Evolutionary conservation across 2,329 filamentous ascomycete genomes (phyloP).

Genomic region (Aspergillus ruber): DNA sequence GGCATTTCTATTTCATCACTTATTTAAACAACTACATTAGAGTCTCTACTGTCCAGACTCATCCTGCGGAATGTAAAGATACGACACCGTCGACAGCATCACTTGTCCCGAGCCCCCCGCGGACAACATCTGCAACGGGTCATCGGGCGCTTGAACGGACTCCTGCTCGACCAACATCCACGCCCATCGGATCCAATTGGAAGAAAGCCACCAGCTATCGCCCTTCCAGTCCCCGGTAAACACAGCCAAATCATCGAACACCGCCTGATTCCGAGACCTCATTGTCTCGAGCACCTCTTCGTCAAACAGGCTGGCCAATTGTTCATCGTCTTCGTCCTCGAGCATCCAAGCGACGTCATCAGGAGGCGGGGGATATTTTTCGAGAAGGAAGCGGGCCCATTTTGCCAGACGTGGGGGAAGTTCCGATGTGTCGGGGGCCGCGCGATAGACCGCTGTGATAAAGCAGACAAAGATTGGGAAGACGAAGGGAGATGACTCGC

Average conservation of each 20-base stretch:
- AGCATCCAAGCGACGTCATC: slow-evolving; percentile 25
- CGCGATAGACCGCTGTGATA: slow-evolving; percentile 20
- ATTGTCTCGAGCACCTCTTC: slow-evolving; percentile 16
- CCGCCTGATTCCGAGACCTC: slow-evolving; percentile 4
- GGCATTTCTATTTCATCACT: background rate
- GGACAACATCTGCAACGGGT: slow-evolving; percentile 27
- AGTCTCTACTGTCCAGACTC: background rate
- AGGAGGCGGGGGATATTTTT: slow-evolving; percentile 26
- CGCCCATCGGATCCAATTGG: slow-evolving; percentile 38
- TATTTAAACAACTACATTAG: background rate
- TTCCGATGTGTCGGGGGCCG: slow-evolving; percentile 6
- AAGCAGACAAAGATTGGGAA: slow-evolving; percentile 30
- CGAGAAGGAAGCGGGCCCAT: slow-evolving; percentile 32
- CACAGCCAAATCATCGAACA: slow-evolving; percentile 11
- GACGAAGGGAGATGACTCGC: slow-evolving; percentile 18
- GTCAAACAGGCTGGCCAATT: slow-evolving; percentile 15
- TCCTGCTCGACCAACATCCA: slow-evolving; percentile 38
- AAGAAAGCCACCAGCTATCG: slow-evolving; percentile 31
- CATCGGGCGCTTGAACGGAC: slow-evolving; percentile 27
- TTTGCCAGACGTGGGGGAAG: slow-evolving; percentile 27
- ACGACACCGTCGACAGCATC: slow-evolving; percentile 24
- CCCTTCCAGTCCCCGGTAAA: slow-evolving; percentile 15
- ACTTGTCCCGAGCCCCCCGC: slow-evolving; percentile 8
- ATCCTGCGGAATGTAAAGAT: slow-evolving; percentile 32
- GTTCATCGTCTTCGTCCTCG: slow-evolving; percentile 23